Percentiles rank a stretch among this genome's conserved stretches.
Evolutionary conservation across 805 yeast genomes (phyloP).

Genomic region (Yamadazyma laniorum): DNA sequence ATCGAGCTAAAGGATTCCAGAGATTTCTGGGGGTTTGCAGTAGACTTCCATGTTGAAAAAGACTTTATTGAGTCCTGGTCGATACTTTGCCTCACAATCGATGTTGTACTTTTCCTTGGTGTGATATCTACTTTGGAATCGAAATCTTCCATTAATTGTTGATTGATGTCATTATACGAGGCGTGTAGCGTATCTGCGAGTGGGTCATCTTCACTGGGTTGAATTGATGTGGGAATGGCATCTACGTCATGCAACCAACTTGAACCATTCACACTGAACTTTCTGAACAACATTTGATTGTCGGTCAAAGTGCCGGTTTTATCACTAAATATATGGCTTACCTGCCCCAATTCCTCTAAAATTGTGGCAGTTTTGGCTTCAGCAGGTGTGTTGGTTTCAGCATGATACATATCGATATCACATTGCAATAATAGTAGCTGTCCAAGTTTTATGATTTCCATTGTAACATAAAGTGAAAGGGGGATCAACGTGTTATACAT

Average conservation of each 20-base stretch:
- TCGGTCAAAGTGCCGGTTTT: constrained; percentile 98
- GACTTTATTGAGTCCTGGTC: constrained; percentile 27
- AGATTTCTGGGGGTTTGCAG: constrained; percentile 45
- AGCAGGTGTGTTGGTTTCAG: constrained; percentile 81
- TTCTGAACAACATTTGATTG: constrained; percentile 88
- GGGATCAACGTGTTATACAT: constrained; percentile 98
- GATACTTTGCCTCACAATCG: constrained; percentile 33
- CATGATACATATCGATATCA: constrained; percentile 94
- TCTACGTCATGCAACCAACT: constrained; percentile 85
- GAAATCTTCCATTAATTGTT: background rate
- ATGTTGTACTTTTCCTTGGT: constrained; percentile 25
- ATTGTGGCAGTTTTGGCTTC: constrained; percentile 95
- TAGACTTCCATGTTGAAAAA: constrained; percentile 42
- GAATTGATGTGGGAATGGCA: background rate
- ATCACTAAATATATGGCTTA: constrained; percentile 90
- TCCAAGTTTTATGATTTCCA: constrained; percentile 90
- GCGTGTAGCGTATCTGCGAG: background rate
- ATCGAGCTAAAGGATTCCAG: constrained; percentile 51
- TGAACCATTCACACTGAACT: constrained; percentile 81
- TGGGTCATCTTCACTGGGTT: background rate
- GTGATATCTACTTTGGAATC: background rate
- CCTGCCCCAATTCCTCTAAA: constrained; percentile 95
- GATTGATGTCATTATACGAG: too few relatives aligned
- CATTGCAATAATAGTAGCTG: constrained; percentile 79
- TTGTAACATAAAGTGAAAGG: constrained; percentile 87